These are phyloP conservation scores for Candida broadrunensis DNA, from an alignment of 805 yeast species.

Conservation along the genomic window DNA sequence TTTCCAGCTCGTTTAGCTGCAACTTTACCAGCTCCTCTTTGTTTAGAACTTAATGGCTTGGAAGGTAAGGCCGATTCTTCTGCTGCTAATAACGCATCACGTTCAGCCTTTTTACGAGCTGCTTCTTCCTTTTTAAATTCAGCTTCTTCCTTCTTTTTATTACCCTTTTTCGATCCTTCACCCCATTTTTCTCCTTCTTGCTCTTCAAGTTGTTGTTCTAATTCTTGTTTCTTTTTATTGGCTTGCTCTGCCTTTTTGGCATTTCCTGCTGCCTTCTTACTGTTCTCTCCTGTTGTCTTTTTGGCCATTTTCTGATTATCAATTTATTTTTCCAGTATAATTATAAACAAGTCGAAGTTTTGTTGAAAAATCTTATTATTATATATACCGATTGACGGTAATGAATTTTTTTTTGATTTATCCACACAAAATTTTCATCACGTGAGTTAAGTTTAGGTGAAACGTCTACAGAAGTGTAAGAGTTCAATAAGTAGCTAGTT, in stretches of 20 bases:
- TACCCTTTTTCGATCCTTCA: constrained; percentile 66
- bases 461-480: no score
- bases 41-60: constrained; percentile 50
- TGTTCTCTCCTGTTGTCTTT: constrained; percentile 46
- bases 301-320: constrained; percentile 40
- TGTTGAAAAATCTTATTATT: no score
- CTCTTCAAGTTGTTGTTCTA: constrained; percentile 43
- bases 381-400: no score
- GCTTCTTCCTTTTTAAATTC: constrained; percentile 73
- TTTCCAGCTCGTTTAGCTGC: constrained; percentile 59
- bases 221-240: constrained; percentile 51
- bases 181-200: constrained; percentile 67
- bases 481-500: no score
- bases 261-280: constrained; percentile 60
- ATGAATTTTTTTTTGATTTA: no score
- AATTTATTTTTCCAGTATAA: not conserved
- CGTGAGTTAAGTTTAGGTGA: no score
- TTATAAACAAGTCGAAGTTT: no score
- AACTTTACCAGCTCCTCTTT: constrained; percentile 67
- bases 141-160: constrained; percentile 67
- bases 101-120: constrained; percentile 75
- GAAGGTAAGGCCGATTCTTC: constrained; percentile 65
- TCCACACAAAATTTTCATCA: no score
- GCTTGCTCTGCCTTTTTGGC: constrained; percentile 68
- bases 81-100: constrained; percentile 62